Evolutionary conservation across 164 flowering plant species (phyloP).

Genomic region (Stephania yunnanensis): DNA sequence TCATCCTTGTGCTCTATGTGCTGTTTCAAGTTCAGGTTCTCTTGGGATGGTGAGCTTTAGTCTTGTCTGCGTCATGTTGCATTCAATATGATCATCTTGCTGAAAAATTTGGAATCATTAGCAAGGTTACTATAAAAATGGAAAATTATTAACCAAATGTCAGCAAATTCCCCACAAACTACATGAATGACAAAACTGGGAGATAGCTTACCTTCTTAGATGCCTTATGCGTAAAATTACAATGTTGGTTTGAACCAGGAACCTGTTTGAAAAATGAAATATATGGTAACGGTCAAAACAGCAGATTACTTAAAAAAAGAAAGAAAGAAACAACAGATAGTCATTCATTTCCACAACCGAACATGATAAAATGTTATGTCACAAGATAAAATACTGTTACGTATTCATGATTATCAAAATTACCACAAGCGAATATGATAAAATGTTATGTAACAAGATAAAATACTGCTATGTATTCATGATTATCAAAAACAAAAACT

Average conservation of each 20-base stretch:
- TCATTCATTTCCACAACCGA: not conserved
- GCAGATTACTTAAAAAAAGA: not conserved
- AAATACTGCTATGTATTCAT: not conserved
- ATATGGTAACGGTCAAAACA: not conserved
- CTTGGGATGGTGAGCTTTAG: slow-evolving; percentile 71
- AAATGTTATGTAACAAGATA: not conserved
- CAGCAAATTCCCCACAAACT: too few relatives aligned
- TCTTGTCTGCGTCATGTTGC: slow-evolving; percentile 26
- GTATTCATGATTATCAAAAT: not conserved
- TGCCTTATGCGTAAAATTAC: slow-evolving; percentile 54
- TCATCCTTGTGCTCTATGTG: slow-evolving; percentile 64
- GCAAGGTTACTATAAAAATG: not conserved
- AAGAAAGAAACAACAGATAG: not conserved
- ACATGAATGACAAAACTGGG: too few relatives aligned
- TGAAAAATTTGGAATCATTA: slow-evolving; percentile 12
- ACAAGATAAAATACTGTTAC: not conserved
- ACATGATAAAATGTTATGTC: not conserved
- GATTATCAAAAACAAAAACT: not conserved
- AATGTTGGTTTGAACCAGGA: slow-evolving; percentile 41
- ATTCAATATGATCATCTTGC: slow-evolving; percentile 45
- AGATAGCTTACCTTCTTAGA: slow-evolving; percentile 52
- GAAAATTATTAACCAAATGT: slow-evolving; percentile 1
- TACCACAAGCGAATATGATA: not conserved
- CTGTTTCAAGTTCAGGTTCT: slow-evolving; percentile 83
- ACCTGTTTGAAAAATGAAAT: slow-evolving; percentile 37